Evolutionary conservation across 2,329 filamentous ascomycete genomes (phyloP), one percentile per base, ranked within the genome.

Genomic region (Arthrinium puccinioides): DNA sequence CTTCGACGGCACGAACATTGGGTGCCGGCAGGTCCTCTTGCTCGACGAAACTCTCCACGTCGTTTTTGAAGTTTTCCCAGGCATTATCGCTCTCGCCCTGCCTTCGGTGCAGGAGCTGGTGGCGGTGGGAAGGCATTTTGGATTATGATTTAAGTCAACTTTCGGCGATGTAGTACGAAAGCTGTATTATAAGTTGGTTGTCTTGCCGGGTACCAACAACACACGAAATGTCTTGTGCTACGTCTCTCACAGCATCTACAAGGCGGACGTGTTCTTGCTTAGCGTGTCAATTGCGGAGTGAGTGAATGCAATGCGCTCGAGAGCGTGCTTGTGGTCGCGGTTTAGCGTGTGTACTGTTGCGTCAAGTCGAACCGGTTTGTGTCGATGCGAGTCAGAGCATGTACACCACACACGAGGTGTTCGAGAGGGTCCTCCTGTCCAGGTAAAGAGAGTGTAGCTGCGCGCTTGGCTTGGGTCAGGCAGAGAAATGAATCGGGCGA

Each of bases 21-120:
- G 40, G 33, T 4, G 34, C 35, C 15, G 39, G 15, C 4, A 45
- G 44, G 39, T 49, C 44, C 32, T 25, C 13, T 25, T 25, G 9
- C 23, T 50, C 47, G 21, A 50, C 52, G 31, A 55, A 47, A n/a
- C 50, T 51, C 32, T 56, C 47, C 19, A 60, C 41, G 20, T 48
- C 44, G 19, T 53, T 45, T 25, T 51, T 44, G 6, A 54, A 42
- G 5, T 50, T 36, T 20, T 53, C 44, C 52, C 45, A 50, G 29
- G 31, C 47, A 32, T 47, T 46, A 28, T 46, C 36, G 23, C 36
- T 43, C 32, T 21, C 25, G 15, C 35, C 27, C 15, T 47, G 49
- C 44, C 47, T 49, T 40, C 36, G 30, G 35, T 54, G 51, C 38
- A 50, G 47, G 42, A 48, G 51, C 20, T 50, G 45, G 39, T 56